These are phyloP conservation scores for Clonostachys byssicola DNA, from an alignment of 2,329 filamentous ascomycete species.

Conservation along the genomic window DNA sequence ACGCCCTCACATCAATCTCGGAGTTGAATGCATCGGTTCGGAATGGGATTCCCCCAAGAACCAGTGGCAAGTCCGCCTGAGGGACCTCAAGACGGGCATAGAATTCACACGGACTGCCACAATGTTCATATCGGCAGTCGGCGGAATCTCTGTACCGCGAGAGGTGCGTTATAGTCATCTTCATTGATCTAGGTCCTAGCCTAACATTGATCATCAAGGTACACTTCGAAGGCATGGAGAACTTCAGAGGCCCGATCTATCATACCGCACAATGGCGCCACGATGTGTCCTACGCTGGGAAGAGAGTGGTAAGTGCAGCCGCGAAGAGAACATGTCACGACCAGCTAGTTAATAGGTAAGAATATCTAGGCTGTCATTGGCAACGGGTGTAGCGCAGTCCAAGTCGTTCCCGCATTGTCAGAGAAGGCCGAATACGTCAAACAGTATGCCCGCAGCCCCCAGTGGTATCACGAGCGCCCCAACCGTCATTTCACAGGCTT, in stretches of 20 bases:
- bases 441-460: constrained; percentile 9
- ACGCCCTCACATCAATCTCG: constrained; percentile 11
- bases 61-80: constrained; percentile 11
- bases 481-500: constrained; percentile 6
- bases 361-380: constrained; percentile 34
- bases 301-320: constrained; percentile 29
- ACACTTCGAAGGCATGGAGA: constrained; percentile 40
- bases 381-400: constrained; percentile 49
- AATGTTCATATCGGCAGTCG: constrained; percentile 18
- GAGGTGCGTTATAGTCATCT: background rate
- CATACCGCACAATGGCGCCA: constrained; percentile 54
- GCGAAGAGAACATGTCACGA: no score
- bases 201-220: constrained; percentile 4
- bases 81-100: constrained; percentile 7
- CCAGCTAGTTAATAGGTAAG: no score
- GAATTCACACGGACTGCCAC: constrained; percentile 8
- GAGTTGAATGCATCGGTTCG: constrained; percentile 12
- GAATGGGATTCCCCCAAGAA: constrained; percentile 8
- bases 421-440: constrained; percentile 8
- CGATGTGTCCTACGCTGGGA: constrained; percentile 38
- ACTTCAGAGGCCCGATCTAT: constrained; percentile 46
- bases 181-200: no score
- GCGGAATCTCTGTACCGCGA: constrained; percentile 15
- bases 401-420: constrained; percentile 42
- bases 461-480: constrained; percentile 13